Base-by-base conservation (phyloP, 495 filamentous ascomycete genomes). In the Cenococcum geophilum region DNA sequence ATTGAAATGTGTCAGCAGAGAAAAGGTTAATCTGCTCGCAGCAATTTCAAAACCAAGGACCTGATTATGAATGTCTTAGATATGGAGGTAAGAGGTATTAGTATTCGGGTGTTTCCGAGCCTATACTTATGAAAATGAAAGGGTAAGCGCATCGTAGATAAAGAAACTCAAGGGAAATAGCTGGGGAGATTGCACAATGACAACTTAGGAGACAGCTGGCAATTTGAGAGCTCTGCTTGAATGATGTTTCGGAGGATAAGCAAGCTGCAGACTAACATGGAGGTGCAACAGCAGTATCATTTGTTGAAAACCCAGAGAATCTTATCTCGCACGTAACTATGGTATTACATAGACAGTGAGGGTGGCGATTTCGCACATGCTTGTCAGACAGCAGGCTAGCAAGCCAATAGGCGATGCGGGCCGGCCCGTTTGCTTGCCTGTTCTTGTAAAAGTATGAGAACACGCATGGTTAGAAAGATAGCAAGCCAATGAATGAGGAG, bases 361-460 rank as follows among this genome's bases (percentile, higher is more conserved):
- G 11, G 40, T 45, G 40, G 40, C 40, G 18, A 45, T 23, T 11
- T 52, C 22, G 23, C 23, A 22, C 23, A 18, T 27, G 8, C 21
- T 25, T 52, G 49, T 52, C 49, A 52, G 49, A 52, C 25, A 25
- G 20, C 49, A 32, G 49, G 23, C 49, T 27, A 25, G 49, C 49
- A 32, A 23, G 23, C 49, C 49, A 32, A 52, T 16, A 18, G 49
- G 49, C 23, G 21, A 32, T 0, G 18, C 49, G 16, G 49, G 16
- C 40, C 40, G 40, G 18, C 18, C 40, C 49, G 49, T 52, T 52
- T 52, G 49, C 49, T 52, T 52, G 49, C 22, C 8, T 52, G 20
- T 20, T 52, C 49, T 27, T 52, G 49, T 27, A 52, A 23, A 14
- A 52, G 49, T 9, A 52, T 32, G 22, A 52, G 49, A 23, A 27